A percentile compares a stretch with the other conserved stretches of the same genome.
Conservation (phyloP, 768 basidiomycete species). For the Amanita thiersii region DNA sequence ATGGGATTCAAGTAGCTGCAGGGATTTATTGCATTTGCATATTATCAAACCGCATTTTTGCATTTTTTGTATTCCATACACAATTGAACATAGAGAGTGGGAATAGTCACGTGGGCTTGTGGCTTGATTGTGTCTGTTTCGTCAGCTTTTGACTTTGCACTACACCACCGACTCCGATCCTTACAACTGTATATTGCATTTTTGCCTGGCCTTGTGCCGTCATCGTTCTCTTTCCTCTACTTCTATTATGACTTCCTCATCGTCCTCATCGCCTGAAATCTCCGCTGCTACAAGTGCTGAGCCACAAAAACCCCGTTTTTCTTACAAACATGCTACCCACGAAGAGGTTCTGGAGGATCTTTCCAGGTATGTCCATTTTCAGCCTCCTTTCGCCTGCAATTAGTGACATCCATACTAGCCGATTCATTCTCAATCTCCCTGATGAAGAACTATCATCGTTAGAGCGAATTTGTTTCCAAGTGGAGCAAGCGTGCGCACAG, state of each 20-base stretch:
- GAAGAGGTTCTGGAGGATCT: constrained; percentile 89
- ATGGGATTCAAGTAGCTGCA: constrained; percentile 70
- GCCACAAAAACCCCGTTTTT: constrained; percentile 29
- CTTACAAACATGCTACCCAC: constrained; percentile 67
- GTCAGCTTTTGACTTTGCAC: constrained; percentile 14
- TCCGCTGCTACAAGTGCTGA: constrained; percentile 33
- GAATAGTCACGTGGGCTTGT: constrained; percentile 4
- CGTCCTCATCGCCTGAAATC: constrained; percentile 74
- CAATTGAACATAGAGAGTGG: not conserved
- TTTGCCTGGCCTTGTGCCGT: constrained; percentile 14
- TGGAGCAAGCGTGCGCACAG: constrained; percentile 87
- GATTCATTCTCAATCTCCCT: constrained; percentile 95
- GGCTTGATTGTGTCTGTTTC: constrained; percentile 14
- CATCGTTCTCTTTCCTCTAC: constrained; percentile 22
- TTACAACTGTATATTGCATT: constrained; percentile 3
- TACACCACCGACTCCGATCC: constrained; percentile 8
- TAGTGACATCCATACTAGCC: constrained; percentile 35
- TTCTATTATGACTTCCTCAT: constrained; percentile 61
- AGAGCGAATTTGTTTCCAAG: constrained; percentile 95
- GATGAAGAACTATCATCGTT: constrained; percentile 85
- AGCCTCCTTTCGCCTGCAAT: constrained; percentile 11
- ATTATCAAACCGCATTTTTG: too few relatives aligned
- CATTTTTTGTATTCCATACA: too few relatives aligned
- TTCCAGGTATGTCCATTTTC: constrained; percentile 53
- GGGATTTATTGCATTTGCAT: not conserved